Conservation (phyloP, 768 basidiomycete genomes). For the Calocera viscosa region DNA sequence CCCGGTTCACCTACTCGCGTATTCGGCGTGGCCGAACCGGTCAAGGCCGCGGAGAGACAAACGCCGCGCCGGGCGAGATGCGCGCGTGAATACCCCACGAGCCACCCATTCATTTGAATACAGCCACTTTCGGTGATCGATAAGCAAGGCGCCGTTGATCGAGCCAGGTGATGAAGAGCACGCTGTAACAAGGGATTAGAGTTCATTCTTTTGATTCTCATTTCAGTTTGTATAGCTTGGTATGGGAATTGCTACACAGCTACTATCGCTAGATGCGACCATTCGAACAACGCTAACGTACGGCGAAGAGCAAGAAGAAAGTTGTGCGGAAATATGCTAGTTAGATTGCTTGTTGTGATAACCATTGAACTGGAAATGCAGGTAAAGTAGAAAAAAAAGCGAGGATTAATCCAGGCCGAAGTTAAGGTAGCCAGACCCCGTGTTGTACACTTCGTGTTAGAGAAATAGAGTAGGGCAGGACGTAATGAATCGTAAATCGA, state of each 20-base stretch:
- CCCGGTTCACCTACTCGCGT: background rate
- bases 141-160: background rate
- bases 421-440: background rate
- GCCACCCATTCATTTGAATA: background rate
- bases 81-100: background rate
- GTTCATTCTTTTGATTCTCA: background rate
- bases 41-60: background rate
- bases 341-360: background rate
- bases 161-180: background rate
- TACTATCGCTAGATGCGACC: background rate
- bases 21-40: background rate
- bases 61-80: background rate
- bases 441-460: slow-evolving; percentile 1
- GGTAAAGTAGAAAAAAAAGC: background rate
- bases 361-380: slow-evolving; percentile 2
- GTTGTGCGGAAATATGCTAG: background rate
- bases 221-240: background rate
- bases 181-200: background rate
- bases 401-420: background rate
- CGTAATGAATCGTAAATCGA: background rate
- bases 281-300: background rate
- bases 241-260: background rate
- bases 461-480: background rate
- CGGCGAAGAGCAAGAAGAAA: background rate
- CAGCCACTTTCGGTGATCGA: background rate